These are phyloP conservation scores for Aspergillus funiculosus DNA, from an alignment of 495 filamentous ascomycete genomes.

Conservation along the genomic window DNA sequence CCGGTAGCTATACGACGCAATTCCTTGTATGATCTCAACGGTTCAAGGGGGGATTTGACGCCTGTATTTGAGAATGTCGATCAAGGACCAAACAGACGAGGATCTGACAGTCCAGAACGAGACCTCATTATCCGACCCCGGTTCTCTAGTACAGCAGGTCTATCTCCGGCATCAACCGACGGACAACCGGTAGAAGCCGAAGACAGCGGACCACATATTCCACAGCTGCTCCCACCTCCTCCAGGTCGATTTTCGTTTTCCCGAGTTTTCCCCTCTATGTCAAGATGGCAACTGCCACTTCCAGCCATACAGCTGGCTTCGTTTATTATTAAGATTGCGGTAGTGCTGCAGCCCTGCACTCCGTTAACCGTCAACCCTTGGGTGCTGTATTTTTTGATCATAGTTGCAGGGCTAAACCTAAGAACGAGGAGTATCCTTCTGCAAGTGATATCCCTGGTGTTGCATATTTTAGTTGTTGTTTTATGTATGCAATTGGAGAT, in stretches of 20 bases:
- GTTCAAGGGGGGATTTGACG: slow-evolving; percentile 17
- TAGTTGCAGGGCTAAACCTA: slow-evolving; percentile 52
- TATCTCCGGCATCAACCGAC: slow-evolving; percentile 21
- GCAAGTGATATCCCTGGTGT: slow-evolving; percentile 23
- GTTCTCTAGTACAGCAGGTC: slow-evolving; percentile 23
- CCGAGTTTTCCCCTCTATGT: slow-evolving; percentile 20
- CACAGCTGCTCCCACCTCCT: slow-evolving; percentile 54
- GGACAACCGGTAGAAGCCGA: slow-evolving; percentile 25
- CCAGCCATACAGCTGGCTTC: slow-evolving; percentile 35
- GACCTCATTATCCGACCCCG: slow-evolving; percentile 35
- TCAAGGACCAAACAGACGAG: slow-evolving; percentile 16
- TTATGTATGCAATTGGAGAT: slow-evolving; percentile 27
- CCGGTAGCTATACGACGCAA: slow-evolving; percentile 26
- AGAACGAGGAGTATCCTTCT: slow-evolving; percentile 20
- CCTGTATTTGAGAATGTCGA: slow-evolving; percentile 16
- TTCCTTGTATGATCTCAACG: slow-evolving; percentile 29
- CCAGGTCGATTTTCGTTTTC: slow-evolving; percentile 27
- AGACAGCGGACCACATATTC: slow-evolving; percentile 36
- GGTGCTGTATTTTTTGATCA: slow-evolving; percentile 56
- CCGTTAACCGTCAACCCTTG: slow-evolving; percentile 55
- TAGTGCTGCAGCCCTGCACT: slow-evolving; percentile 52
- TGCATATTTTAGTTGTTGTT: slow-evolving; percentile 32
- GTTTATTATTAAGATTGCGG: slow-evolving; percentile 53
- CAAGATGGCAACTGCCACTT: slow-evolving; percentile 21
- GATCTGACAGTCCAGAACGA: slow-evolving; percentile 28